phyloP scores from a whole-genome alignment of 1,284 basidiomycete species.

The Cerioporus squamosus region DNA sequence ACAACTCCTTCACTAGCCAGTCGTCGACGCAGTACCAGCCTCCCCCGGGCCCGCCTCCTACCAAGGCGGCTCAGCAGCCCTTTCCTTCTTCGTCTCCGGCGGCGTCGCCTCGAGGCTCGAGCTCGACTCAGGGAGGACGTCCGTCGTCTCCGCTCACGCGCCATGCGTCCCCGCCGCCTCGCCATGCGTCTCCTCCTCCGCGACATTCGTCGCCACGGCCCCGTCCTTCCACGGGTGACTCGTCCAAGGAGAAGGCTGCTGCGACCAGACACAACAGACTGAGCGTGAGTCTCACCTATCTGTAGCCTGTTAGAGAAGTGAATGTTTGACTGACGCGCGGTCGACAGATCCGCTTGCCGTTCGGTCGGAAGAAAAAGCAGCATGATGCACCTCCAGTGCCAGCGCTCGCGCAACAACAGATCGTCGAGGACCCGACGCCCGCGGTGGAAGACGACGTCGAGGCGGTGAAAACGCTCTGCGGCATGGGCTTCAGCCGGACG shows the following conservation, averaged over 20 bases:
- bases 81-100: constrained; percentile 37
- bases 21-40: constrained; percentile 23
- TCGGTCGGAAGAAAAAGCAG: constrained; percentile 72
- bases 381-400: constrained; percentile 50
- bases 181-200: constrained; percentile 54
- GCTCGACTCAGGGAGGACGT: constrained; percentile 30
- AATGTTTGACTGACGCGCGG: constrained; percentile 4
- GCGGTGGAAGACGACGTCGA: constrained; percentile 76
- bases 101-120: constrained; percentile 39
- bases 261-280: constrained; percentile 67
- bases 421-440: constrained; percentile 56
- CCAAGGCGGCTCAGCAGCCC: constrained; percentile 11
- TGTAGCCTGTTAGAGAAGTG: not conserved
- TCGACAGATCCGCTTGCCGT: constrained; percentile 74
- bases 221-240: constrained; percentile 55
- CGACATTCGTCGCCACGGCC: constrained; percentile 54
- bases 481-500: constrained; percentile 84
- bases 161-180: constrained; percentile 45
- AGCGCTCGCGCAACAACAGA: constrained; percentile 47
- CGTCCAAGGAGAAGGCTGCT: constrained; percentile 54
- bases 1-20: constrained; percentile 35
- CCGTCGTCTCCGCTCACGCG: constrained; percentile 25
- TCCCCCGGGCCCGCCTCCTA: constrained; percentile 39
- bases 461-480: constrained; percentile 74
- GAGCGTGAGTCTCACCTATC: constrained; percentile 56